A percentile compares a stretch with the other conserved stretches of the same genome.
phyloP scores from a whole-genome alignment of 2,329 filamentous ascomycete genomes.

The Aureobasidium sp. region DNA sequence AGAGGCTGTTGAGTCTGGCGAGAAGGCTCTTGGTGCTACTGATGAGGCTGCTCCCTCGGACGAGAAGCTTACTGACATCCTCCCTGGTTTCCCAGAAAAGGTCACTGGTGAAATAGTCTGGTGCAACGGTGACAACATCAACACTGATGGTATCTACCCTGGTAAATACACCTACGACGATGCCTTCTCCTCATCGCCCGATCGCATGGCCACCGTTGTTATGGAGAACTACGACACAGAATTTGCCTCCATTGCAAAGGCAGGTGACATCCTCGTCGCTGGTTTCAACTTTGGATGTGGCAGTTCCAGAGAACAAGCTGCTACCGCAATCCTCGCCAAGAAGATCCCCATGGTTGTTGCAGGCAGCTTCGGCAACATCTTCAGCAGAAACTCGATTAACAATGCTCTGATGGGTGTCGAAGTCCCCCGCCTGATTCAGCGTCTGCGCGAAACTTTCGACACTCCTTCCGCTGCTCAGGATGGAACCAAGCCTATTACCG shows the following conservation, averaged over 20 bases:
- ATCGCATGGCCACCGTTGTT: constrained; percentile 80
- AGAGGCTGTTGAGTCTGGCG: constrained; percentile 48
- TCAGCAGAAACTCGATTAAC: constrained; percentile 70
- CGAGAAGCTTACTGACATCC: constrained; percentile 56
- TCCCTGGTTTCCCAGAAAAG: constrained; percentile 79
- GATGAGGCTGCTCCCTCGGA: constrained; percentile 28
- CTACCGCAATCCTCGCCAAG: constrained; percentile 77
- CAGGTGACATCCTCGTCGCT: constrained; percentile 73
- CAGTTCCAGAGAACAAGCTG: constrained; percentile 74
- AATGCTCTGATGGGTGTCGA: constrained; percentile 70
- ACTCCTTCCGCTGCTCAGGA: constrained; percentile 15
- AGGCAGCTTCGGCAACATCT: constrained; percentile 80
- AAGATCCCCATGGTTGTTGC: constrained; percentile 72
- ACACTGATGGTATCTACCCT: constrained; percentile 89
- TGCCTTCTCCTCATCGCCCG: constrained; percentile 61
- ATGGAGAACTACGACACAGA: constrained; percentile 88
- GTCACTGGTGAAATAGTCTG: constrained; percentile 84
- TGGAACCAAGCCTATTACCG: constrained; percentile 37
- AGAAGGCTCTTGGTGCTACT: constrained; percentile 37
- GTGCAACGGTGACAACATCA: constrained; percentile 77
- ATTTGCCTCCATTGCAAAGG: constrained; percentile 58
- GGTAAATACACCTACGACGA: constrained; percentile 93
- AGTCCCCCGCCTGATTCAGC: constrained; percentile 58
- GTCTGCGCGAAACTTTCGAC: constrained; percentile 57
- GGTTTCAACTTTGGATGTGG: constrained; percentile 90